Evolutionary conservation across 192 early-diverging fungal species (phyloP), one percentile per base, ranked within the genome.

Genomic region (Borealophlyctis nickersoniae): DNA sequence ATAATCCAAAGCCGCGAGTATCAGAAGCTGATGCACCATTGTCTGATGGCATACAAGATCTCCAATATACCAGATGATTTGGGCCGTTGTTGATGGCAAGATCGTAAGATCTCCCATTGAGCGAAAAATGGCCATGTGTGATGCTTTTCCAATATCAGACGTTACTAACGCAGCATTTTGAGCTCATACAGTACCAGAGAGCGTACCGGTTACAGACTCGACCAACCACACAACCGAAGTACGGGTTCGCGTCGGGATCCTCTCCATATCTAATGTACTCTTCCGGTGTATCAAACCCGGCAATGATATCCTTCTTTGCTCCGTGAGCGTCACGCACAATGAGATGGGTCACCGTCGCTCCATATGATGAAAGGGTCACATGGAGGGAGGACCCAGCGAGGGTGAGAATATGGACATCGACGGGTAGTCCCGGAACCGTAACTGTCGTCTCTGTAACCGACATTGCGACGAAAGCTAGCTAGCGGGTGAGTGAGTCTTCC

Each of bases 151-250:
- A 27, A 53, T 19, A 14, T 9, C n/a, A 27, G 11, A 53, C 9
- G 23, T 48, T 11, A 48, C 45, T n/a, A n/a, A 48, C 45, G n/a
- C 11, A 13, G 13, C 53, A 26, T 55, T 16, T 23, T 11, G 26
- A 9, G n/a, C 9, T 24, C 11, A 9, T 55, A 24, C 22, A 24
- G 49, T 23, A 60, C 35, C 48, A 51, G 49, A 55, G 50, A 16
- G 4, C 57, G 59, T 74, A 83, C 82, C 85, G 72, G 60, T 93
- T 93, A 14, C 89, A 92, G 9, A 77, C 80, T 3, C 91, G 80
- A 53, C 91, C 91, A 2, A 92, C 73, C 2, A 81, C 75, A n/a
- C 85, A 87, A 14, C 91, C 91, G 77, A 91, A 93, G 55, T 86
- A 94, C 16, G 87, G 83, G 48, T 83, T 67, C 7, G 62, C 22